Evolutionary conservation across 306 rosid species (phyloP), one percentile per base, ranked within the genome.

Genomic region (Mimosa bimucronata): DNA sequence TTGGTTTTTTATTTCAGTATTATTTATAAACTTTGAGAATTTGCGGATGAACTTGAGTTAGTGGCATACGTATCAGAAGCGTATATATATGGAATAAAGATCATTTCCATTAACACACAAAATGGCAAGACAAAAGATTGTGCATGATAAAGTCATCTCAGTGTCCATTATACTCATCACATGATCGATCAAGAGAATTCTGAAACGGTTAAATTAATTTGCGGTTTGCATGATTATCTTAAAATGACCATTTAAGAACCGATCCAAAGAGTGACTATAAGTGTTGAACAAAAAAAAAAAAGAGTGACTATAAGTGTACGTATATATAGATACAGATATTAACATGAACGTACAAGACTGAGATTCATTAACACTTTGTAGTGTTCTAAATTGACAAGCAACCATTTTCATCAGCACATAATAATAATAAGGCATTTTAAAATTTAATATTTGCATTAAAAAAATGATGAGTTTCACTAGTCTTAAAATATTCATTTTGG

Each of bases 321-420:
- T 60, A 41, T 74, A 85, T 67, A 77, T 77, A 50, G 65, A 85
- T 60, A 73, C 77, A 50, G 2, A n/a, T 55, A 50, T 16, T 16
- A 14, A n/a, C 29, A 55, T 55, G 62, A 55, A 68, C 78, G 29
- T 66, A 78, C 28, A 46, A 10, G 25, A 81, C 66, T 68, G 21
- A 67, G 74, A 85, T 53, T 60, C 58, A 58, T 58, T 21, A 6
- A 61, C 21, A n/a, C 61, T 48, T n/a, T 29, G 73, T 74, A 5
- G 60, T 52, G 45, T 85, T 82, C 74, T 34, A 85, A 66, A 61
- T 82, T 75, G 83, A 81, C 85, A 75, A 74, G 83, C 38, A 85
- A 81, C 71, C 57, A 60, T 80, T 61, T 76, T 21, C 13, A 55
- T 55, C 14, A 55, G 29, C 66, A 26, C 10, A 40, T 79, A 23